phyloP scores from a whole-genome alignment of 257 asterid genomes.

The Paraleonurus japonicus region DNA sequence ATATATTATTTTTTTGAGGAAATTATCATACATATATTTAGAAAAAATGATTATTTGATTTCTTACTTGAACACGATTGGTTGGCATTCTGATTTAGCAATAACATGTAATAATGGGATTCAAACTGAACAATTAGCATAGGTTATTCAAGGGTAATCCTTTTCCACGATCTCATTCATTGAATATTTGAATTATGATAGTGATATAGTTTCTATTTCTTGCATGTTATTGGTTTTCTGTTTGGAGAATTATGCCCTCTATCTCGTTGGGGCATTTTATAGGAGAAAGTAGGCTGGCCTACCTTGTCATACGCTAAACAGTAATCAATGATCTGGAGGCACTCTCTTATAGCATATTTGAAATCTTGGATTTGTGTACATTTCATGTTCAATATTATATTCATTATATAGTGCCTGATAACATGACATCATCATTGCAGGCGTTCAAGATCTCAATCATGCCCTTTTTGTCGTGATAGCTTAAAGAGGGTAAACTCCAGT shows the following conservation, averaged over 20 bases:
- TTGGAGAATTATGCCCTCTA: not conserved
- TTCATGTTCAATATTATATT: not conserved
- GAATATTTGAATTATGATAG: not conserved
- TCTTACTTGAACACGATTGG: not conserved
- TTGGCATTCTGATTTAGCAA: not conserved
- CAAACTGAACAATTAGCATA: not conserved
- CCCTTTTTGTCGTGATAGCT: slow-evolving; percentile 95
- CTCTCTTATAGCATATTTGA: not conserved
- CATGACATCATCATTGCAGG: slow-evolving; percentile 45
- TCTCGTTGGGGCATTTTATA: not conserved
- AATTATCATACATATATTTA: not conserved
- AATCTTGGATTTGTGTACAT: not conserved
- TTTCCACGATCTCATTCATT: not conserved
- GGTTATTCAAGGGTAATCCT: not conserved
- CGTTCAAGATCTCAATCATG: slow-evolving; percentile 88
- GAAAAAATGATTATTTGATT: not conserved
- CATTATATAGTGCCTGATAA: not conserved
- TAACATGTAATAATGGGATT: not conserved
- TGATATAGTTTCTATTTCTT: not conserved
- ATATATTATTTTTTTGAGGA: not conserved
- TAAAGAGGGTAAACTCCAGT: slow-evolving; percentile 77
- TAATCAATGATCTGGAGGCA: not conserved
- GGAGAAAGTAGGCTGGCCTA: slow-evolving; percentile 13
- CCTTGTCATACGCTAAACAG: not conserved
- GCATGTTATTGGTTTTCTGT: not conserved